These are phyloP conservation scores for Boletus edulis DNA, from an alignment of 768 basidiomycete genomes.

Conservation along the genomic window DNA sequence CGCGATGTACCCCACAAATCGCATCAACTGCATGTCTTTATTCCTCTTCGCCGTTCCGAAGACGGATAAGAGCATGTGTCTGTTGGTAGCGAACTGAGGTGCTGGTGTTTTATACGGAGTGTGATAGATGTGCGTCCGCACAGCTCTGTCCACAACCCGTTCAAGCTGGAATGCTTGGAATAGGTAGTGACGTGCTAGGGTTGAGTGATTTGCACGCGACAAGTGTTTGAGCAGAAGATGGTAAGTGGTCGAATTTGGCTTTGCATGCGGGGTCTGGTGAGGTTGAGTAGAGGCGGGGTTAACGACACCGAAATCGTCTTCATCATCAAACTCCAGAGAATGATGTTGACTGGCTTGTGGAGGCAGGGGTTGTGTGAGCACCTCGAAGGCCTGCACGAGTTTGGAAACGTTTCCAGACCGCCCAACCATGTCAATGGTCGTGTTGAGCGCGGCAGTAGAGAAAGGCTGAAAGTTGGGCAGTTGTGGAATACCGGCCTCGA, in stretches of 20 bases:
- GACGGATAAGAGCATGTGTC: constrained; percentile 54
- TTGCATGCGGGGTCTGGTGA: constrained; percentile 41
- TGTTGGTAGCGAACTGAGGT: constrained; percentile 55
- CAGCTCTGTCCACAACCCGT: constrained; percentile 28
- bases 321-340: constrained; percentile 61
- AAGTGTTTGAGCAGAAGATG: constrained; percentile 59
- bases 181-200: constrained; percentile 67
- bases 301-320: constrained; percentile 50
- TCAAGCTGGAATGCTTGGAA: constrained; percentile 51
- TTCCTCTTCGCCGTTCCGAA: constrained; percentile 56
- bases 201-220: constrained; percentile 43
- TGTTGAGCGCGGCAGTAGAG: constrained; percentile 68
- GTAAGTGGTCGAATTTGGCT: constrained; percentile 68
- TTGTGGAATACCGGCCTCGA: constrained; percentile 11
- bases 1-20: constrained; percentile 54
- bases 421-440: constrained; percentile 69
- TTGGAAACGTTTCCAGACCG: constrained; percentile 56
- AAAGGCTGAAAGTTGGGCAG: constrained; percentile 41
- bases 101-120: constrained; percentile 37
- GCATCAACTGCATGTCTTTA: constrained; percentile 57
- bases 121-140: constrained; percentile 34
- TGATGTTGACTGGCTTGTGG: constrained; percentile 41
- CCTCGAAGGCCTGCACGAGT: constrained; percentile 74
- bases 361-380: constrained; percentile 71
- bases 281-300: constrained; percentile 37